These are phyloP conservation scores for Myriosclerotinia duriaeana DNA, from an alignment of 2,329 filamentous ascomycete genomes.

Conservation along the genomic window DNA sequence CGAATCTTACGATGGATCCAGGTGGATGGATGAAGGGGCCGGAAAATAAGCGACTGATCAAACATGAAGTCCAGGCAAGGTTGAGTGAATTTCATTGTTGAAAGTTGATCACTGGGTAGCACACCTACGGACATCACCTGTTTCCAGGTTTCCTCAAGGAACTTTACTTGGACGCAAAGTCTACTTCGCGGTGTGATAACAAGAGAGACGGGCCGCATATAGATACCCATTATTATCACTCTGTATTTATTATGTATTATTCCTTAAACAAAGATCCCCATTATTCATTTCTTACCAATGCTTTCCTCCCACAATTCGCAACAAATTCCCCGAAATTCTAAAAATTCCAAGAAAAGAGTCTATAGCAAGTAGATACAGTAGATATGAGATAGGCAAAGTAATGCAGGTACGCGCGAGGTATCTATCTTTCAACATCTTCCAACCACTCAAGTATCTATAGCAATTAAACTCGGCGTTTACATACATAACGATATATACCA, in stretches of 20 bases:
- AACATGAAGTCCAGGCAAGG: not conserved
- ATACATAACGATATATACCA: conserved; percentile 6
- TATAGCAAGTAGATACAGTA: not conserved
- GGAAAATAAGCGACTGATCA: not conserved
- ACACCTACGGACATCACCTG: not conserved
- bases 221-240: conserved; percentile 2
- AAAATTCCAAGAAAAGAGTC: not conserved
- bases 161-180: conserved; percentile 3
- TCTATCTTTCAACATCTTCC: not conserved
- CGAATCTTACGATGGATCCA: not conserved
- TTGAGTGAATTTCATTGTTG: not conserved
- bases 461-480: conserved; percentile 20
- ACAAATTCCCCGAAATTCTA: conserved; percentile 19
- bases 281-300: conserved; percentile 10
- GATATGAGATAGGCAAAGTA: not conserved
- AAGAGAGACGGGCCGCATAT: conserved; percentile 11
- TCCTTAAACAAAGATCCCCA: not conserved
- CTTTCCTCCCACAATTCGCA: conserved; percentile 19
- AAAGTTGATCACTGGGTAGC: not conserved
- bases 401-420: conserved; percentile 18
- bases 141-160: not conserved
- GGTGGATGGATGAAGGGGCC: not conserved
- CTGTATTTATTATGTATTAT: not conserved
- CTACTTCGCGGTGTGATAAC: conserved; percentile 7
- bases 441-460: conserved; percentile 10